Evolutionary conservation across 139 green algal species (phyloP).

Genomic region (Spirogloea muscicola): DNA sequence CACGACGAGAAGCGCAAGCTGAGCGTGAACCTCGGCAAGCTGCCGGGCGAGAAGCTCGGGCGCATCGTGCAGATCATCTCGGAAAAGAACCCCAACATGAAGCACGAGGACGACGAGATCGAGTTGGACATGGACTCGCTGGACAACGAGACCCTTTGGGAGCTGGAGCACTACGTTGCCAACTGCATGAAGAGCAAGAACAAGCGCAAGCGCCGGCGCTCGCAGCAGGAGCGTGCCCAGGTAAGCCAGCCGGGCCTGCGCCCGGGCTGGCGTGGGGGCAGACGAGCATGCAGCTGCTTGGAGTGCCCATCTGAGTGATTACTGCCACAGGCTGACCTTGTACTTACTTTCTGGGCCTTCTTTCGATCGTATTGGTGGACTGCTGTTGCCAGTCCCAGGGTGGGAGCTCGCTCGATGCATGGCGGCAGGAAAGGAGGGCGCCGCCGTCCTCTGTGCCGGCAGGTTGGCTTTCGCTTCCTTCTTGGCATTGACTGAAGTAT

Average conservation of each 20-base stretch:
- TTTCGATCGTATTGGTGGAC: background rate
- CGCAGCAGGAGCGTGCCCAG: background rate
- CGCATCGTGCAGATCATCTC: slow-evolving; percentile 61
- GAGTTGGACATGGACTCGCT: slow-evolving; percentile 70
- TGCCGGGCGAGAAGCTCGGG: slow-evolving; percentile 62
- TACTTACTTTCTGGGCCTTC: background rate
- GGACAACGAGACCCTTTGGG: slow-evolving; percentile 58
- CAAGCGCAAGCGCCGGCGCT: slow-evolving; percentile 9
- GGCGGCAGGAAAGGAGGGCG: too few relatives aligned
- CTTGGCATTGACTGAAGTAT: too few relatives aligned
- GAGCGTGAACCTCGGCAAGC: slow-evolving; percentile 56
- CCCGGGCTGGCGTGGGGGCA: too few relatives aligned
- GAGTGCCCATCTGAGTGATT: too few relatives aligned
- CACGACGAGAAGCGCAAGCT: slow-evolving; percentile 72
- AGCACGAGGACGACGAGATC: slow-evolving; percentile 55
- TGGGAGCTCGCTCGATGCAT: too few relatives aligned
- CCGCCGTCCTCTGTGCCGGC: too few relatives aligned
- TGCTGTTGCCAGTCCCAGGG: too few relatives aligned
- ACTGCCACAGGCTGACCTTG: background rate
- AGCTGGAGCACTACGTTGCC: slow-evolving; percentile 58
- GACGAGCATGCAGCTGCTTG: too few relatives aligned
- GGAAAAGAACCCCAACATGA: slow-evolving; percentile 36
- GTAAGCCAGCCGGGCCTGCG: background rate
- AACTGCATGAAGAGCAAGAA: slow-evolving; percentile 51
- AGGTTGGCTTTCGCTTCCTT: too few relatives aligned